phyloP scores from a whole-genome alignment of 257 asterid species.

The Buddleja alternifolia region DNA sequence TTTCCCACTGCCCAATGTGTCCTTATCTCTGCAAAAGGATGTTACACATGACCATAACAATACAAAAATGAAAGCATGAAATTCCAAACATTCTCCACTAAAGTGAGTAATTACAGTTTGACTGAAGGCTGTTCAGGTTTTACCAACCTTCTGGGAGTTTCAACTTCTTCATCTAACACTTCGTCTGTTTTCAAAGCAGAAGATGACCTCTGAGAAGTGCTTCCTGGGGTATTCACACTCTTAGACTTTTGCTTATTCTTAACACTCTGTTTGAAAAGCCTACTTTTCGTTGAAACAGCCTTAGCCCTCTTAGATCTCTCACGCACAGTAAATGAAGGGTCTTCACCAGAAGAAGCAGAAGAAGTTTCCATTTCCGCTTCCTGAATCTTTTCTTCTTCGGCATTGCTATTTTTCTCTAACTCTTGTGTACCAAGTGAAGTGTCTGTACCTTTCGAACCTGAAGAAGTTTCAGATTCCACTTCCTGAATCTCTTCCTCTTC shows the following conservation, averaged over 20 bases:
- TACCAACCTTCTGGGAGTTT: conserved; percentile 31
- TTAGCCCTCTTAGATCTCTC: conserved; percentile 36
- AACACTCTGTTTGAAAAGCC: conserved; percentile 26
- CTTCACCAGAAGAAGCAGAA: conserved; percentile 33
- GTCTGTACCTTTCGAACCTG: conserved; percentile 26
- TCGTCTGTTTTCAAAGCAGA: conserved; percentile 26
- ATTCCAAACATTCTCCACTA: conserved; percentile 10
- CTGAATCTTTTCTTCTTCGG: conserved; percentile 35
- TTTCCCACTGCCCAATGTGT: conserved; percentile 32
- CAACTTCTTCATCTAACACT: conserved; percentile 26
- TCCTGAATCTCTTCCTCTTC: conserved; percentile 28
- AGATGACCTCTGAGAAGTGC: conserved; percentile 40
- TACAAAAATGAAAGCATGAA: conserved; percentile 7
- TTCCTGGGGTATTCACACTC: conserved; percentile 31
- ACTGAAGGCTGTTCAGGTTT: conserved; percentile 28
- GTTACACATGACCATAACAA: conserved; percentile 12
- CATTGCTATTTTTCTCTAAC: conserved; percentile 16
- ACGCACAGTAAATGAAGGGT: conserved; percentile 20
- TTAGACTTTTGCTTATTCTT: conserved; percentile 31
- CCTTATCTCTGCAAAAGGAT: conserved; percentile 44
- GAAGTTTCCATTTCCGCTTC: conserved; percentile 37
- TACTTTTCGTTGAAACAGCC: conserved; percentile 30
- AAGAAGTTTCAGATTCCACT: conserved; percentile 33
- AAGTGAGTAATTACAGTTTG: conserved; percentile 42
- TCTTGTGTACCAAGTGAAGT: conserved; percentile 22